A percentile compares a stretch with the other conserved stretches of the same genome.
phyloP scores from a whole-genome alignment of 768 basidiomycete genomes.

The Leccinum subgranulosum region DNA sequence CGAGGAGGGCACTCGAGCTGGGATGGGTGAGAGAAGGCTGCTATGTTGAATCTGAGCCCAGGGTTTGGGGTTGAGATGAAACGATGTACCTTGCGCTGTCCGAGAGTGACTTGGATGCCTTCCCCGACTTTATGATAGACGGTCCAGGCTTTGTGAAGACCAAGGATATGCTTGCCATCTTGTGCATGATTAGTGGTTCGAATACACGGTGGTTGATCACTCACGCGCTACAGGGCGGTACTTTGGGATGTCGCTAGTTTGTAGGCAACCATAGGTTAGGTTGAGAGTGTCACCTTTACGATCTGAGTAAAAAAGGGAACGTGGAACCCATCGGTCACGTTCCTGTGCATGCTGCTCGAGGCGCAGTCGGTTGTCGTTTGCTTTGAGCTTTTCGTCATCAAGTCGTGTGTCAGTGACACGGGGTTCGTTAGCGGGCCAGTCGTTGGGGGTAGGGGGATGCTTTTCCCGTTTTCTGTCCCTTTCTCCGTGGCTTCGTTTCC shows the following conservation, averaged over 20 bases:
- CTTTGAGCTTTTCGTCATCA: slow-evolving; percentile 33
- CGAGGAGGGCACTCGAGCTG: slow-evolving; percentile 50
- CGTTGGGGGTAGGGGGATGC: slow-evolving; percentile 23
- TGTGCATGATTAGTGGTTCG: slow-evolving; percentile 49
- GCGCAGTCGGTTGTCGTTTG: slow-evolving; percentile 33
- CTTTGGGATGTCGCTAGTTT: slow-evolving; percentile 63
- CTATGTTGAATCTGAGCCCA: slow-evolving; percentile 23
- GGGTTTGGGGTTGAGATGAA: slow-evolving; percentile 1
- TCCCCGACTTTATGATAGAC: slow-evolving; percentile 53
- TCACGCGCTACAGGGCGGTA: slow-evolving; percentile 59
- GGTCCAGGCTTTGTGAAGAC: slow-evolving; percentile 50
- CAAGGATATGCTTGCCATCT: slow-evolving; percentile 54
- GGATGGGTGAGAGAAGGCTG: slow-evolving; percentile 58
- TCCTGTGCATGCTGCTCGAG: slow-evolving; percentile 18
- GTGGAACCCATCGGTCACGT: slow-evolving; percentile 26
- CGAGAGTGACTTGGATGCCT: slow-evolving; percentile 56
- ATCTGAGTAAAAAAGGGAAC: slow-evolving; percentile 56
- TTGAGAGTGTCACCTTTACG: slow-evolving; percentile 64
- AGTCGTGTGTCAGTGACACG: slow-evolving; percentile 11
- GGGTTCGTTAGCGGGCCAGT: slow-evolving; percentile 20
- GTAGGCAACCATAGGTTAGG: slow-evolving; percentile 62
- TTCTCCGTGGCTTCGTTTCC: slow-evolving; percentile 24
- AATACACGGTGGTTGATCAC: slow-evolving; percentile 19
- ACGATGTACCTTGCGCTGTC: slow-evolving; percentile 40
- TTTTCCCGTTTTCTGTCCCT: slow-evolving; percentile 34